Conservation (phyloP, 2,329 filamentous ascomycete genomes). For the Colletotrichum sp. region DNA sequence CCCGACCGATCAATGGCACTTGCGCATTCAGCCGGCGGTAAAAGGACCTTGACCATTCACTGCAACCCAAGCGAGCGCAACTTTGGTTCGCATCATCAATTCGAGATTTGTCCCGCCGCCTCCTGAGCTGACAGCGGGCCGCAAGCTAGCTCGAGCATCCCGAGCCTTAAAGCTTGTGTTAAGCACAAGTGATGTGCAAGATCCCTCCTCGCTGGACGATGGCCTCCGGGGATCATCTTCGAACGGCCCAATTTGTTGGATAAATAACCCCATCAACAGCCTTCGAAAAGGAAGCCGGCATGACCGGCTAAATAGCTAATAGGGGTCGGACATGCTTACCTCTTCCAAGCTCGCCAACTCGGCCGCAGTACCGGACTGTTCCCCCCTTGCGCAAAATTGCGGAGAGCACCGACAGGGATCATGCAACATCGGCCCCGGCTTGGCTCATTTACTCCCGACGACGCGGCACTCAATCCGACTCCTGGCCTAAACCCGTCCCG, state of each 20-base stretch:
- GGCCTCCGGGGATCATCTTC: background rate
- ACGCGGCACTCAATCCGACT: slow-evolving; percentile 10
- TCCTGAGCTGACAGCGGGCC: background rate
- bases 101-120: background rate
- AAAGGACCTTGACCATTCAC: background rate
- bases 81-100: background rate
- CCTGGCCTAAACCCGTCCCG: background rate
- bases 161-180: background rate
- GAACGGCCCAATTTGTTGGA: background rate
- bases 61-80: background rate
- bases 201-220: background rate
- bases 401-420: slow-evolving; percentile 10
- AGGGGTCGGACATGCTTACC: background rate
- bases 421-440: slow-evolving; percentile 11
- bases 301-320: background rate
- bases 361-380: background rate
- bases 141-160: background rate
- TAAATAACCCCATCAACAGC: background rate
- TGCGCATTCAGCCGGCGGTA: background rate
- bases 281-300: background rate
- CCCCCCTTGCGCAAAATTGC: slow-evolving; percentile 1
- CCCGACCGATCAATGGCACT: background rate
- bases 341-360: background rate
- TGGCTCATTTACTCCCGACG: slow-evolving; percentile 13
- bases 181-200: background rate